Percentiles rank a stretch among this genome's conserved stretches.
phyloP scores from a whole-genome alignment of 305 asterid species.

The Fraxinus albicans region DNA sequence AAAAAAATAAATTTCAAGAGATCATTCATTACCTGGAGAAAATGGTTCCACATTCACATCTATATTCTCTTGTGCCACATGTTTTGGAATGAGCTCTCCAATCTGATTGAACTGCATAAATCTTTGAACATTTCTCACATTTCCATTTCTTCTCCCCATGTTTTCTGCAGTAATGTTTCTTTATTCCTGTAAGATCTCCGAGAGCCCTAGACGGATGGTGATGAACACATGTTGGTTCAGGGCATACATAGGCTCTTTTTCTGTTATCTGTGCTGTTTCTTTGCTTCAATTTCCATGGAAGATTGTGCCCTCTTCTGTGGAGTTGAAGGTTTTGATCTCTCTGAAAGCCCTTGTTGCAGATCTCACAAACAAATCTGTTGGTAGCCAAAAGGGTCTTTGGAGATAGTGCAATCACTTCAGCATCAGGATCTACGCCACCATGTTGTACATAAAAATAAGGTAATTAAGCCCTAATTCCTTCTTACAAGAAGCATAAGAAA shows the following conservation, averaged over 20 bases:
- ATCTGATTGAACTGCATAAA: constrained; percentile 83
- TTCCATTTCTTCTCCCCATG: constrained; percentile 94
- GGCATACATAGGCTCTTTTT: constrained; percentile 76
- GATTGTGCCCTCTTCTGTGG: constrained; percentile 80
- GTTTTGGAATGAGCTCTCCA: constrained; percentile 84
- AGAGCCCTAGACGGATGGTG: constrained; percentile 81
- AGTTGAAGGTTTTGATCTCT: constrained; percentile 88
- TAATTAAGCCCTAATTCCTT: neutral
- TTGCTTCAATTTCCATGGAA: constrained; percentile 89
- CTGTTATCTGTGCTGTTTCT: constrained; percentile 53
- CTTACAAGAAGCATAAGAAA: neutral
- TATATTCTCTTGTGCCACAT: constrained; percentile 78
- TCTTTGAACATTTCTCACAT: constrained; percentile 72
- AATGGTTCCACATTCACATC: constrained; percentile 82
- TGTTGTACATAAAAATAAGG: neutral
- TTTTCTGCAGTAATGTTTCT: constrained; percentile 79
- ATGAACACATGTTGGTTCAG: constrained; percentile 69
- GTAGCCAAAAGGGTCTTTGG: constrained; percentile 71
- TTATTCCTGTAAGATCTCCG: constrained; percentile 83
- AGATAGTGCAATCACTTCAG: constrained; percentile 78
- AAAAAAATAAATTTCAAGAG: neutral
- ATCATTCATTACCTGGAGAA: constrained; percentile 60
- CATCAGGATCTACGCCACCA: constrained; percentile 63
- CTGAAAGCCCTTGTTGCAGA: constrained; percentile 85
- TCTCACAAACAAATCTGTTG: constrained; percentile 76